These are phyloP conservation scores for Acrocalymma vagum DNA, from an alignment of 2,329 filamentous ascomycete species.

Conservation along the genomic window DNA sequence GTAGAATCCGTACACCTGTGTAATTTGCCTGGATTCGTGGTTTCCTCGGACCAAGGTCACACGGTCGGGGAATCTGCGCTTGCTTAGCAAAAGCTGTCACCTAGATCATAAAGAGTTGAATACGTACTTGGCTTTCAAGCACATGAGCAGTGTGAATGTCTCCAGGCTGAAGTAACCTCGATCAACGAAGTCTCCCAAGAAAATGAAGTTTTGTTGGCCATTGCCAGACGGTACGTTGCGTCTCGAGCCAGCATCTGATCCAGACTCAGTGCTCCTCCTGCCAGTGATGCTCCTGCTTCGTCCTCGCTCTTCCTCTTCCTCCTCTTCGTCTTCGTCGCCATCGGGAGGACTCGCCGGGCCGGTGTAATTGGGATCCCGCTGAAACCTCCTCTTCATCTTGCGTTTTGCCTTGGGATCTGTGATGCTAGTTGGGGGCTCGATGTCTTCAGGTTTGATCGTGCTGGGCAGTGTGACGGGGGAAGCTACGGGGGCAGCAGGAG, in stretches of 20 bases:
- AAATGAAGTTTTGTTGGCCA: slow-evolving; percentile 74
- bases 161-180: slow-evolving; percentile 78
- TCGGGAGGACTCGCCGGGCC: slow-evolving; percentile 60
- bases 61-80: slow-evolving; percentile 70
- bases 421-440: slow-evolving; percentile 90
- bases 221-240: slow-evolving; percentile 55
- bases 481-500: slow-evolving; percentile 65
- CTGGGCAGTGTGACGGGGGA: slow-evolving; percentile 70
- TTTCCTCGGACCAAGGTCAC: slow-evolving; percentile 80
- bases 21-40: slow-evolving; percentile 98
- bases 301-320: slow-evolving; percentile 58
- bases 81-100: slow-evolving; percentile 14
- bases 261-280: slow-evolving; percentile 50
- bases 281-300: slow-evolving; percentile 54
- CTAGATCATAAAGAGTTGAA: neutral
- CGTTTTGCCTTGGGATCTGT: slow-evolving; percentile 86
- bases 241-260: slow-evolving; percentile 49
- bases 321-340: slow-evolving; percentile 57
- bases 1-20: slow-evolving; percentile 99
- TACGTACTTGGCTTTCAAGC: slow-evolving; percentile 73
- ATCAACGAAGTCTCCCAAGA: slow-evolving; percentile 76
- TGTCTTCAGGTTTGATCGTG: slow-evolving; percentile 87
- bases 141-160: slow-evolving; percentile 76
- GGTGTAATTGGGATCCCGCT: slow-evolving; percentile 61
- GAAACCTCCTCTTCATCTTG: slow-evolving; percentile 73